Evolutionary conservation across 495 filamentous ascomycete species (phyloP).

Genomic region (Jackrogersella multiformis): DNA sequence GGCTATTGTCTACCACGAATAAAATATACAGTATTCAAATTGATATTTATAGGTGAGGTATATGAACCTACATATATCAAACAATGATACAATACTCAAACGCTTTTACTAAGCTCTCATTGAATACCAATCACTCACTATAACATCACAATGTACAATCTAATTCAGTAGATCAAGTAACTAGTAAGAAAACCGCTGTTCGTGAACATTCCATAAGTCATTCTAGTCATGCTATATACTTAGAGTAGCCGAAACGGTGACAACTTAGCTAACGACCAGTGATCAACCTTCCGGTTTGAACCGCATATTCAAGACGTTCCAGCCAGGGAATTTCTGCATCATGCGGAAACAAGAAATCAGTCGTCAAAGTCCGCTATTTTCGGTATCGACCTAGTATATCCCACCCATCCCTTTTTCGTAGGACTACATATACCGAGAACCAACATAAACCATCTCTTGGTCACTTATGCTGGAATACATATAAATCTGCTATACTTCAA

Average conservation of each 20-base stretch:
- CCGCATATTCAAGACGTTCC: not conserved
- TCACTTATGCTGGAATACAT: too few species aligned
- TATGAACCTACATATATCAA: too few species aligned
- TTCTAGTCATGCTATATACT: slow-evolving; percentile 18
- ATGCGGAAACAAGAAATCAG: not conserved
- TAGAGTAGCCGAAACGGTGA: not conserved
- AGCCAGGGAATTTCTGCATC: not conserved
- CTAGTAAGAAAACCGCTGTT: too few species aligned
- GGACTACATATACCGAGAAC: not conserved
- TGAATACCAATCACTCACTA: not conserved
- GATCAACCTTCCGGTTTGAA: not conserved
- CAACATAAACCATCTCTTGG: not conserved
- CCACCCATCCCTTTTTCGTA: not conserved
- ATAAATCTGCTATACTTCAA: too few species aligned
- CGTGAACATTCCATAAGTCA: not conserved
- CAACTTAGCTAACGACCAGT: not conserved
- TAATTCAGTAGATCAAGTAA: not conserved
- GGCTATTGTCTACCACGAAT: too few species aligned
- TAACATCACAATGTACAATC: not conserved
- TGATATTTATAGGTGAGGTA: too few species aligned
- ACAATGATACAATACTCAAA: too few species aligned
- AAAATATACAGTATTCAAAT: too few species aligned
- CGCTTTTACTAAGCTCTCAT: too few species aligned
- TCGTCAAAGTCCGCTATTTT: not conserved
- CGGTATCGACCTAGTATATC: not conserved